Percentiles rank a stretch among this genome's conserved stretches.
phyloP scores from a whole-genome alignment of 345 rosid species.

The Pistacia integerrima region DNA sequence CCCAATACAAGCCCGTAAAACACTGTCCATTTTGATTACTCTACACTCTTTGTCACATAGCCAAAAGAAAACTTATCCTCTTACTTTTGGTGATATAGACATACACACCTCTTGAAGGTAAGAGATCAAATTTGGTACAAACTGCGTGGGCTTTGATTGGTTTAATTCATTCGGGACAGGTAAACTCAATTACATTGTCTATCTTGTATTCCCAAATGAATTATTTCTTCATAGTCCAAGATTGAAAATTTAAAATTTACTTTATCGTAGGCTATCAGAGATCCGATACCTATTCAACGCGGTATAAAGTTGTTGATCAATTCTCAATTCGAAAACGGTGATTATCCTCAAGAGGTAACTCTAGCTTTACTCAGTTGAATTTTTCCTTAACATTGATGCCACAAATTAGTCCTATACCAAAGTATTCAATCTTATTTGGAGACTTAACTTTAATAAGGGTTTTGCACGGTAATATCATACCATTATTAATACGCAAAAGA shows the following conservation, averaged over 20 bases:
- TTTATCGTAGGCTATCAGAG: conserved; percentile 17
- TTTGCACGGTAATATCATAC: no score
- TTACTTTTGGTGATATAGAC: not conserved
- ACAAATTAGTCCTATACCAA: not conserved
- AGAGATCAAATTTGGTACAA: not conserved
- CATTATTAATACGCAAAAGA: no score
- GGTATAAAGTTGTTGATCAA: conserved; percentile 44
- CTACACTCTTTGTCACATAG: not conserved
- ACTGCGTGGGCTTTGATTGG: conserved; percentile 11
- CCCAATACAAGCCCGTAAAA: no score
- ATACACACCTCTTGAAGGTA: conserved; percentile 2
- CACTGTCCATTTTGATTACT: no score
- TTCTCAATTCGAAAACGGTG: conserved; percentile 39
- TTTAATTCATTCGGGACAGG: conserved; percentile 13
- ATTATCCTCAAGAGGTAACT: conserved; percentile 41
- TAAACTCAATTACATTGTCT: not conserved
- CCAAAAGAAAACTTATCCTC: not conserved
- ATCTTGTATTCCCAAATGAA: not conserved
- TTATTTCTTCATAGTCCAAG: not conserved
- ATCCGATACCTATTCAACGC: conserved; percentile 37
- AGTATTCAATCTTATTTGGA: no score
- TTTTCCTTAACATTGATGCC: not conserved
- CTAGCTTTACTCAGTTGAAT: not conserved
- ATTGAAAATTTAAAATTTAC: not conserved
- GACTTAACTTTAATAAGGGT: no score